phyloP scores from a whole-genome alignment of 2,329 filamentous ascomycete species.

The Scytalidium lignicola region DNA sequence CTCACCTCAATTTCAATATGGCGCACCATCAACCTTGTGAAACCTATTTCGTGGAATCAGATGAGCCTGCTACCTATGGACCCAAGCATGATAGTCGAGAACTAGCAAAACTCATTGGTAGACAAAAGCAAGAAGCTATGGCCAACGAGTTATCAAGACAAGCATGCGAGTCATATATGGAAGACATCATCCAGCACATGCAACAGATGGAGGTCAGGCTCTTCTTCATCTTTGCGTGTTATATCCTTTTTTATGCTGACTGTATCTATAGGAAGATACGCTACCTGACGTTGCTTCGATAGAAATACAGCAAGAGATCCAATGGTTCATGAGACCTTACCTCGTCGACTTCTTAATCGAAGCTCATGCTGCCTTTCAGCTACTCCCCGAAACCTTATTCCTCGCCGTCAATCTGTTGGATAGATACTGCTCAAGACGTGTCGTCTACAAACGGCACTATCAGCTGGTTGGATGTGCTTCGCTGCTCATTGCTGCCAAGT shows the following conservation, averaged over 20 bases:
- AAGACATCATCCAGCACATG: constrained; percentile 93
- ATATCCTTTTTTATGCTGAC: constrained; percentile 23
- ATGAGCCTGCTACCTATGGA: constrained; percentile 26
- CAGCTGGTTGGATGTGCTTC: constrained; percentile 95
- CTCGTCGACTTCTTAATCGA: constrained; percentile 97
- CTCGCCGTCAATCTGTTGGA: constrained; percentile 95
- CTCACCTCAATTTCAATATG: constrained; percentile 20
- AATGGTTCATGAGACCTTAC: constrained; percentile 99
- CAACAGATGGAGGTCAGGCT: constrained; percentile 74
- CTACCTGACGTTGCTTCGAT: constrained; percentile 95
- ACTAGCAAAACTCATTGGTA: constrained; percentile 70
- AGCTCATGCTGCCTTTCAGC: constrained; percentile 89
- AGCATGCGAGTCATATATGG: constrained; percentile 85
- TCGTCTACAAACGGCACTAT: constrained; percentile 99
- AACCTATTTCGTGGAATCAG: constrained; percentile 62
- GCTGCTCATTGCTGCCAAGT: constrained; percentile 94
- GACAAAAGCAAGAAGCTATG: constrained; percentile 81
- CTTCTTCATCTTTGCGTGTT: constrained; percentile 7
- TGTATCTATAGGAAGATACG: constrained; percentile 62
- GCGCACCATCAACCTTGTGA: constrained; percentile 50
- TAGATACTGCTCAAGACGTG: constrained; percentile 93
- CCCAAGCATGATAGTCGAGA: constrained; percentile 49
- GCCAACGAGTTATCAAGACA: constrained; percentile 82
- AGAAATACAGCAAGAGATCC: constrained; percentile 97
- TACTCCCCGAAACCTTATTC: constrained; percentile 92